Percentiles rank a stretch among this genome's conserved stretches.
These are phyloP conservation scores for Solanum piurae DNA, from an alignment of 257 asterid genomes.

Conservation along the genomic window DNA sequence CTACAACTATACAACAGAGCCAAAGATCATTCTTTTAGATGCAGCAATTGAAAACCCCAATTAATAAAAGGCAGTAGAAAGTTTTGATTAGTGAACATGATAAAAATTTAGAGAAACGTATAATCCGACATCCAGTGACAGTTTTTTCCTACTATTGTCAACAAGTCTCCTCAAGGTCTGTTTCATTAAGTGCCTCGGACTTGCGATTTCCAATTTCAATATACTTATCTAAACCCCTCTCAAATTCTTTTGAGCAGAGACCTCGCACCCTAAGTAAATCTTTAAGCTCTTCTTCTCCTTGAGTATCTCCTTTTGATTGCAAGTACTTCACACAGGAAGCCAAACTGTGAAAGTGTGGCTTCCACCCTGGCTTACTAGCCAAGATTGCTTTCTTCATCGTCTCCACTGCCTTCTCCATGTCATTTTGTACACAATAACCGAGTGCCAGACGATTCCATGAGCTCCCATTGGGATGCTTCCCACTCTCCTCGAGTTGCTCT, in stretches of 20 bases:
- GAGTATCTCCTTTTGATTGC: conserved; percentile 24
- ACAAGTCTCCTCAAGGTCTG: background rate
- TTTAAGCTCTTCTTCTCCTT: conserved; percentile 14
- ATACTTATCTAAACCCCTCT: conserved; percentile 11
- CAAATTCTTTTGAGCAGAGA: conserved; percentile 10
- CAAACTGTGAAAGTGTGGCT: conserved; percentile 14
- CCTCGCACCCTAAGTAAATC: conserved; percentile 17
- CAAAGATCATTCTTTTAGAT: background rate
- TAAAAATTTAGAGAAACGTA: background rate
- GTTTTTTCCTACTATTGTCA: background rate
- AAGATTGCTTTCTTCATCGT: conserved; percentile 13
- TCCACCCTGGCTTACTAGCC: background rate
- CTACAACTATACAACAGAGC: background rate
- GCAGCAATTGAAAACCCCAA: background rate
- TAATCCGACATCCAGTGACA: background rate
- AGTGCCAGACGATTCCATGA: conserved; percentile 35
- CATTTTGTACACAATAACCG: conserved; percentile 20
- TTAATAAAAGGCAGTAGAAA: background rate
- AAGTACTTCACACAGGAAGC: conserved; percentile 33
- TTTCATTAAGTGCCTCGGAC: background rate
- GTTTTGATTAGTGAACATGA: background rate
- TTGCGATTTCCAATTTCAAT: background rate
- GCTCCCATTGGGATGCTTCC: conserved; percentile 17
- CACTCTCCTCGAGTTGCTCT: conserved; percentile 6
- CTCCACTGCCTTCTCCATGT: conserved; percentile 37